phyloP scores from a whole-genome alignment of 768 basidiomycete genomes.

The Harrya chromipes region DNA sequence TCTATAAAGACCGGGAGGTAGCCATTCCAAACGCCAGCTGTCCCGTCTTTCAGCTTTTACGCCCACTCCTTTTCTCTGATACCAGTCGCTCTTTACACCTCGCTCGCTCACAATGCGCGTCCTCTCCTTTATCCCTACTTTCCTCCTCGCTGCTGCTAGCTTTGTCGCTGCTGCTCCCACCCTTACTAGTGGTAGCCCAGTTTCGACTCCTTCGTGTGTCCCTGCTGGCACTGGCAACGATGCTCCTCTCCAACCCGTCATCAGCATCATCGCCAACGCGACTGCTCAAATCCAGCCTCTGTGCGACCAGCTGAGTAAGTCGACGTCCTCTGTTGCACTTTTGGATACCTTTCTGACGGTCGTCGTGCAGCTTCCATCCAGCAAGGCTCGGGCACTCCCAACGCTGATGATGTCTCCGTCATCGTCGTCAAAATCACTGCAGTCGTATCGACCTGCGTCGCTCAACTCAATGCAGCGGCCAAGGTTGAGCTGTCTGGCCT shows the following conservation, averaged over 20 bases:
- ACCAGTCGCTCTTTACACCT: constrained; percentile 14
- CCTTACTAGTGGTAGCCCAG: neutral
- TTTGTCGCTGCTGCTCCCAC: constrained; percentile 17
- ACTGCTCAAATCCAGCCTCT: neutral
- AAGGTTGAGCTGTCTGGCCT: neutral
- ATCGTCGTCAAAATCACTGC: constrained; percentile 3
- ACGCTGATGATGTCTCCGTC: neutral
- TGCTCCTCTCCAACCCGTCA: constrained; percentile 1
- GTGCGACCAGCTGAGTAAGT: constrained; percentile 1
- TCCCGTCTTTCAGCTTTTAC: neutral
- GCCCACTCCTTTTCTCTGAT: neutral
- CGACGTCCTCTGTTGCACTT: rapidly evolving
- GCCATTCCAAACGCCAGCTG: neutral
- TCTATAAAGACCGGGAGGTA: constrained; percentile 1
- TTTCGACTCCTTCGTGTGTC: neutral
- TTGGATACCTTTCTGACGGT: neutral
- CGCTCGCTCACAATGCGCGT: constrained; percentile 22
- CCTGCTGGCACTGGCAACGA: neutral
- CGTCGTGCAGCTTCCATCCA: neutral
- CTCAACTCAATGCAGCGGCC: neutral
- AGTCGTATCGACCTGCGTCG: neutral
- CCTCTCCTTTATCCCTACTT: constrained; percentile 23
- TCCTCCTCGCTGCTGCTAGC: constrained; percentile 15
- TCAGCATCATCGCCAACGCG: neutral
- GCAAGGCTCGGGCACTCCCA: neutral